Conservation (phyloP, 75 land plant genomes). For the Cunninghamia lanceolata region DNA sequence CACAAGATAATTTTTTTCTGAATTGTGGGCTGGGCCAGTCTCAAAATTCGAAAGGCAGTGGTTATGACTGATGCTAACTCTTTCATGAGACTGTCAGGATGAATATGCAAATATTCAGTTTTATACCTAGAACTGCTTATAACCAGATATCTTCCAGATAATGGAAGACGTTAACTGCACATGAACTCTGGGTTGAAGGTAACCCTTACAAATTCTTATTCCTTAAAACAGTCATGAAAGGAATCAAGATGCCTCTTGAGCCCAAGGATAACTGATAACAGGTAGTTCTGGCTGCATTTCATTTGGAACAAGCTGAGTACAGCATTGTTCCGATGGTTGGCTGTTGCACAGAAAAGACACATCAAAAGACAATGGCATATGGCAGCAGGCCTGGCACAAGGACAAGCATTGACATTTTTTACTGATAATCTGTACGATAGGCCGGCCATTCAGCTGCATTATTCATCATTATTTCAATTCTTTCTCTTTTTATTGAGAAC, state of each 20-base stretch:
- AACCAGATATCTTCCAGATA: not conserved
- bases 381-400: not conserved
- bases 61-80: not conserved
- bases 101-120: not conserved
- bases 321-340: not conserved
- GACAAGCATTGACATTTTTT: not conserved
- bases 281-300: not conserved
- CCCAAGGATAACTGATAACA: not conserved
- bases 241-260: not conserved
- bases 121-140: not conserved
- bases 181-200: not conserved
- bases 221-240: not conserved
- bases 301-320: not conserved
- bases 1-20: not conserved
- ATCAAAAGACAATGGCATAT: not conserved
- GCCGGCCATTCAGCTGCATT: not conserved
- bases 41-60: not conserved
- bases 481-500: not conserved
- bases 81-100: not conserved
- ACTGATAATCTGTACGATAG: not conserved
- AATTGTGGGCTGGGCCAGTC: not conserved
- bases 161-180: not conserved
- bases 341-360: not conserved
- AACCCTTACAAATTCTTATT: not conserved
- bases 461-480: slow-evolving; percentile 4